Conservation (phyloP, 2,329 filamentous ascomycete species). For the Penicillium sp. region DNA sequence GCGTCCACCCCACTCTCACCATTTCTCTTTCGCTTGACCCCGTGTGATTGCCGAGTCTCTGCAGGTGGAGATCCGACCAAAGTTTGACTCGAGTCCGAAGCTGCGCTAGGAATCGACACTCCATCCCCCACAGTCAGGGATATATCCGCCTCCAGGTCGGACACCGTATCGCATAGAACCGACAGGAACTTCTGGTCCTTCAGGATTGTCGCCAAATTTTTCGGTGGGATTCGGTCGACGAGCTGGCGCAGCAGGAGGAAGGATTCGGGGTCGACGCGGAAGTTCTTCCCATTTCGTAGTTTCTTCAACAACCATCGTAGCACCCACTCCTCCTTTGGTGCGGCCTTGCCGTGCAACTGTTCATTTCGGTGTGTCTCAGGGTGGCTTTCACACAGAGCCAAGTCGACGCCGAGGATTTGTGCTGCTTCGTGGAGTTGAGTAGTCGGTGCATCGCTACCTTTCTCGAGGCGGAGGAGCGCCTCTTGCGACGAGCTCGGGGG, state of each 20-base stretch:
- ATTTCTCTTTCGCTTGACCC: constrained; percentile 45
- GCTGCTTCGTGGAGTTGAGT: constrained; percentile 48
- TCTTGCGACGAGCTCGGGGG: constrained; percentile 47
- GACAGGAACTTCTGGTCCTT: constrained; percentile 70
- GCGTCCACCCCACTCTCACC: constrained; percentile 29
- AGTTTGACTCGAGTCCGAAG: constrained; percentile 42
- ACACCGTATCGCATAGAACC: constrained; percentile 68
- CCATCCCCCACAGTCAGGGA: constrained; percentile 32
- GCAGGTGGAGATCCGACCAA: constrained; percentile 32
- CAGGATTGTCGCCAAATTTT: constrained; percentile 71
- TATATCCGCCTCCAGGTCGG: constrained; percentile 53
- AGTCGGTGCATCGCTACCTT: constrained; percentile 44
- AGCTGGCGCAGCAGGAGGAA: constrained; percentile 66
- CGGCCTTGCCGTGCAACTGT: constrained; percentile 30
- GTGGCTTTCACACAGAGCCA: constrained; percentile 37
- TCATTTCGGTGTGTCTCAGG: constrained; percentile 32
- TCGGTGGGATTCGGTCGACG: constrained; percentile 69
- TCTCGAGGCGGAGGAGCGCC: constrained; percentile 51
- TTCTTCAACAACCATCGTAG: constrained; percentile 69
- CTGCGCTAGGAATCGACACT: constrained; percentile 29
- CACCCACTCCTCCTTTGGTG: constrained; percentile 66
- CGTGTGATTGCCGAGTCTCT: constrained; percentile 29
- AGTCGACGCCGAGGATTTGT: constrained; percentile 47
- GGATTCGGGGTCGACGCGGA: constrained; percentile 48
- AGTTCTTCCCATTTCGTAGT: constrained; percentile 51